Percentiles rank a stretch among this genome's conserved stretches.
phyloP scores from a whole-genome alignment of 1,284 basidiomycete species.

The Schizophyllum amplum region DNA sequence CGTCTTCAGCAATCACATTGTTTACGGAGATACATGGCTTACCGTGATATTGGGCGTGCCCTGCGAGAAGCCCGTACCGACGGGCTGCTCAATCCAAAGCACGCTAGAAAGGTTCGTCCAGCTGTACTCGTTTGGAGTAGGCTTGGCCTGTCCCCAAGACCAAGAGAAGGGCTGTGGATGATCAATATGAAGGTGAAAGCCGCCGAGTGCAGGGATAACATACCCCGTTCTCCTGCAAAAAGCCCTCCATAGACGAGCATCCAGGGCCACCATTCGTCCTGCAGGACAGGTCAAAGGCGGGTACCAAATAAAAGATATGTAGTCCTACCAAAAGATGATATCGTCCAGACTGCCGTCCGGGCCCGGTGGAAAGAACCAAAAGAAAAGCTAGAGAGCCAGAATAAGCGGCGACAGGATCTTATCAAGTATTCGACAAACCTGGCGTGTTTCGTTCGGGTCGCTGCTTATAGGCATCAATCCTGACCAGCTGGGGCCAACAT shows the following conservation, averaged over 20 bases:
- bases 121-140: constrained; percentile 62
- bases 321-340: constrained; percentile 57
- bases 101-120: constrained; percentile 79
- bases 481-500: constrained; percentile 69
- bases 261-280: constrained; percentile 47
- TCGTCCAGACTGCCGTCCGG: constrained; percentile 64
- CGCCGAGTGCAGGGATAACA: constrained; percentile 16
- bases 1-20: constrained; percentile 2
- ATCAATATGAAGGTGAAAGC: background rate
- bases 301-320: background rate
- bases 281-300: constrained; percentile 1
- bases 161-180: constrained; percentile 54
- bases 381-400: constrained; percentile 55
- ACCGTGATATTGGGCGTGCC: constrained; percentile 61
- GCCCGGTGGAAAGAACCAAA: constrained; percentile 82
- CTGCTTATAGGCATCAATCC: constrained; percentile 65
- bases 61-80: constrained; percentile 75
- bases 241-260: constrained; percentile 72
- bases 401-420: constrained; percentile 1
- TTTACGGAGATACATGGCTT: background rate
- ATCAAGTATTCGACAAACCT: constrained; percentile 31
- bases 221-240: constrained; percentile 79
- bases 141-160: constrained; percentile 55
- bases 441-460: constrained; percentile 50
- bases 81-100: constrained; percentile 80